Conservation (phyloP, 2,329 filamentous ascomycete species). For the Aspergillus calidoustus region DNA sequence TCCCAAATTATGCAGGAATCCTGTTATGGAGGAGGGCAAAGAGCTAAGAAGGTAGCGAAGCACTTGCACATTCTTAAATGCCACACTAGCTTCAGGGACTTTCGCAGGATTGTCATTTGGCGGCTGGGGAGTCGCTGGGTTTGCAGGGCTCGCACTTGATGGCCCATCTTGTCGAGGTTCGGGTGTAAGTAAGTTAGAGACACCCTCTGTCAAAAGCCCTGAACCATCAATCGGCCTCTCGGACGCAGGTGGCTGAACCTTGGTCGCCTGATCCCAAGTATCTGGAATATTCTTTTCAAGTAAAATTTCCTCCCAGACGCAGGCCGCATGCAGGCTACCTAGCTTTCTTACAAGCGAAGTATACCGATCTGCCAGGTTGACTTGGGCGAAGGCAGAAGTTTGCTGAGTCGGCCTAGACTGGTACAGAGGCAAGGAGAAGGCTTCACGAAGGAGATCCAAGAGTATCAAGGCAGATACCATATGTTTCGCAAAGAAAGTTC, state of each 20-base stretch:
- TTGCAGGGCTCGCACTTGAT: slow-evolving; percentile 23
- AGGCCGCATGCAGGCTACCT: slow-evolving; percentile 76
- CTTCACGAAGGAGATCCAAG: slow-evolving; percentile 73
- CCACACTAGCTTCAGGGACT: slow-evolving; percentile 37
- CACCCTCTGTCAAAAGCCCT: slow-evolving; percentile 29
- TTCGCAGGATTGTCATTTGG: slow-evolving; percentile 28
- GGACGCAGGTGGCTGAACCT: slow-evolving; percentile 44
- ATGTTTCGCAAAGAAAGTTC: slow-evolving; percentile 79
- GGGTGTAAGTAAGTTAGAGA: slow-evolving; percentile 26
- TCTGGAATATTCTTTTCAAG: slow-evolving; percentile 75
- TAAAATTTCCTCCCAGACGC: slow-evolving; percentile 82
- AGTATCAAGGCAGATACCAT: slow-evolving; percentile 77
- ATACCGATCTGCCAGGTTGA: slow-evolving; percentile 88
- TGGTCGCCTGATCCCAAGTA: slow-evolving; percentile 54
- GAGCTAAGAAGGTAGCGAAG: slow-evolving; percentile 78
- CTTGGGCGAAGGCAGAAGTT: slow-evolving; percentile 68
- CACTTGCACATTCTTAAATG: slow-evolving; percentile 77
- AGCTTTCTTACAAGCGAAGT: slow-evolving; percentile 73
- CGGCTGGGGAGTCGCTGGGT: slow-evolving; percentile 22
- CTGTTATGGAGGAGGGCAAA: slow-evolving; percentile 77
- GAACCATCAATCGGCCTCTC: slow-evolving; percentile 48
- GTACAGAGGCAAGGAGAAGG: slow-evolving; percentile 69
- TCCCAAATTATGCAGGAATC: slow-evolving; percentile 83
- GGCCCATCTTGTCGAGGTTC: slow-evolving; percentile 33
- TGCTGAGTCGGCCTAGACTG: slow-evolving; percentile 65